Conservation (phyloP, 352 stramenopile genomes). For the Pythium rishiriense region DNA sequence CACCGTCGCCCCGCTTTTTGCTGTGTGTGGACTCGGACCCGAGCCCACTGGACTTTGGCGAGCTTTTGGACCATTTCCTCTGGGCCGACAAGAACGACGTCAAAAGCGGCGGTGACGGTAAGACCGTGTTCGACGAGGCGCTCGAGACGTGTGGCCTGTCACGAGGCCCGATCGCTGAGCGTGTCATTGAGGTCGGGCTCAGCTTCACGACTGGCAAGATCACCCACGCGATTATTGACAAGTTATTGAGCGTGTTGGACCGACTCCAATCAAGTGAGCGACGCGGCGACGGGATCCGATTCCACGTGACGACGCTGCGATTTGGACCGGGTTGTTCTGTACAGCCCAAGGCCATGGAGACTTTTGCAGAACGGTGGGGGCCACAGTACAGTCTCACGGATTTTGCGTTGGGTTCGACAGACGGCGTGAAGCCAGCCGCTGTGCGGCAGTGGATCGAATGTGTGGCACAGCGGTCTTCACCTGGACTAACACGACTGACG, state of each 20-base stretch:
- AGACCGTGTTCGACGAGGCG: neutral
- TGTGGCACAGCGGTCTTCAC: neutral
- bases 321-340: neutral
- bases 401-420: neutral
- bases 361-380: neutral
- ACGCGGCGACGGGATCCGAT: neutral
- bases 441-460: neutral
- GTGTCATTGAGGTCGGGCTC: constrained; percentile 6
- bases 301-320: neutral
- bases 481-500: neutral
- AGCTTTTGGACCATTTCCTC: constrained; percentile 6
- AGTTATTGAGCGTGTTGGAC: constrained; percentile 4
- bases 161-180: neutral
- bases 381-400: neutral
- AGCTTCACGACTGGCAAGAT: constrained; percentile 13
- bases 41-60: constrained; percentile 3
- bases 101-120: neutral
- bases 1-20: constrained; percentile 9
- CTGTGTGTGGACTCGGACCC: constrained; percentile 8
- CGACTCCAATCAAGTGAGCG: neutral
- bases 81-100: neutral
- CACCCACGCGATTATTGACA: neutral
- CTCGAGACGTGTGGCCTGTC: neutral
- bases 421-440: constrained; percentile 4
- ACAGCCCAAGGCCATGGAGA: constrained; percentile 8